These are phyloP conservation scores for Colletotrichum tabaci DNA, from an alignment of 2,329 filamentous ascomycete species.

Conservation along the genomic window DNA sequence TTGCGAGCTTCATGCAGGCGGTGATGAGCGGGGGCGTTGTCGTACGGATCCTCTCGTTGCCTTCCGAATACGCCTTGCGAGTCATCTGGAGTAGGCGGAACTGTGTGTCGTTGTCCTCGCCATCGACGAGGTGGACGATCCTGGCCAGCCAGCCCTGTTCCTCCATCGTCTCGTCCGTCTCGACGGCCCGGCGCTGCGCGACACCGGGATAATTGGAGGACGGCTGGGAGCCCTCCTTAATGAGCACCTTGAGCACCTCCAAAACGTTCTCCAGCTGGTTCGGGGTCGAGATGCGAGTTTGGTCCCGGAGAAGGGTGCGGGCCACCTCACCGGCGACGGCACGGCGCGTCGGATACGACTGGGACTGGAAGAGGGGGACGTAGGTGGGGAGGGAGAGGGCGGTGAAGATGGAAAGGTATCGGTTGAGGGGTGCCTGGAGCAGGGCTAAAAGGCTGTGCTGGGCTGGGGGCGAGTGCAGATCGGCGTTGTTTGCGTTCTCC, in stretches of 20 bases:
- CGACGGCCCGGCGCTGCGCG: conserved; percentile 79
- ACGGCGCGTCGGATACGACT: conserved; percentile 92
- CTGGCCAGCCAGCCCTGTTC: conserved; percentile 98
- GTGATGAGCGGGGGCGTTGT: conserved; percentile 95
- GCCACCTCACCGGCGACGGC: conserved; percentile 93
- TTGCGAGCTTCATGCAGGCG: conserved; percentile 88
- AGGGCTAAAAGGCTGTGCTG: conserved; percentile 92
- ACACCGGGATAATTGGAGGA: conserved; percentile 88
- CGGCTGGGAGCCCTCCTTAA: conserved; percentile 91
- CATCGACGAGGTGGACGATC: conserved; percentile 89
- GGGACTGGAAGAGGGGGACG: conserved; percentile 88
- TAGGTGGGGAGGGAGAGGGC: conserved; percentile 93
- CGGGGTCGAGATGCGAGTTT: conserved; percentile 82
- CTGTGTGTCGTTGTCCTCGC: conserved; percentile 90
- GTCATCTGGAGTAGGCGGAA: conserved; percentile 93
- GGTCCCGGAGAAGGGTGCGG: conserved; percentile 84
- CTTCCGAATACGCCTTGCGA: conserved; percentile 88
- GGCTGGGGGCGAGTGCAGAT: conserved; percentile 88
- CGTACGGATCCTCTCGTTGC: conserved; percentile 95
- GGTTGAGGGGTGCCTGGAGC: conserved; percentile 89
- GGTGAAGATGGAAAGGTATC: conserved; percentile 96
- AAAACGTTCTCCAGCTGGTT: conserved; percentile 90
- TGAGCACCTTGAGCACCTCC: conserved; percentile 89
- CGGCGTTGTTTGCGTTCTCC: conserved; percentile 94
- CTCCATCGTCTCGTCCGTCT: conserved; percentile 98